Base-by-base conservation (phyloP, 2,329 filamentous ascomycete genomes). In the Volutella citrinella region DNA sequence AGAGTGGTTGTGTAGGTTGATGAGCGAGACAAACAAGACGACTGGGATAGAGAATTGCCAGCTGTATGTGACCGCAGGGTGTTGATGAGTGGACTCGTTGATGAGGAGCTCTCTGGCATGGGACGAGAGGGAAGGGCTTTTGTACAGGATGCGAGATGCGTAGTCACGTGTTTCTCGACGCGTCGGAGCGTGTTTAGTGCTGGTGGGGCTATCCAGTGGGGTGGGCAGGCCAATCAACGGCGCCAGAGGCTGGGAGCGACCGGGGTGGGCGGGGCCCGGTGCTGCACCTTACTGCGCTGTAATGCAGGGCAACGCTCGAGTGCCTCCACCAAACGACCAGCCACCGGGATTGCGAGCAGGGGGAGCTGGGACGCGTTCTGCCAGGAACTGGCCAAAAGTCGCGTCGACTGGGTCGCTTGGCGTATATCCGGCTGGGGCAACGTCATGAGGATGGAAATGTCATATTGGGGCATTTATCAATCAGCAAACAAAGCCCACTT, bases 101-200 rank as follows among this genome's bases (percentile, higher is more conserved):
- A n/a, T n/a, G n/a, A n/a, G n/a, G n/a, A n/a, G n/a, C n/a, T n/a
- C n/a, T n/a, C n/a, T n/a, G n/a, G n/a, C 43, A 41, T 34, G 33
- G 25, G 40, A 34, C 37, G 54, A 58, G 48, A 49, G 46, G 42
- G 52, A 59, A 52, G 52, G 50, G 51, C 52, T 65, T 65, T 65
- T 65, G 61, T 65, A 62, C 43, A n/a, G n/a, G 52, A 49, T 43
- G 35, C 38, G 43, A 38, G 48, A 54, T 54, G 51, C 54, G 59
- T 45, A 48, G 49, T 65, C 63, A 65, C 63, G 63, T 65, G 62
- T 39, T 38, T 27, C 21, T 20, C 19, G 48, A 60, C 60, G 60
- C 60, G 60, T 61, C 53, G 45, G 50, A 45, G 45, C 50, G 55
- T 56, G 54, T 53, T 49, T 46, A n/a, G n/a, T n/a, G n/a, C 48